Percentiles rank a stretch among this genome's conserved stretches.
Evolutionary conservation across 352 stramenopile genomes (phyloP).

Genomic region (Phytophthora syringae): DNA sequence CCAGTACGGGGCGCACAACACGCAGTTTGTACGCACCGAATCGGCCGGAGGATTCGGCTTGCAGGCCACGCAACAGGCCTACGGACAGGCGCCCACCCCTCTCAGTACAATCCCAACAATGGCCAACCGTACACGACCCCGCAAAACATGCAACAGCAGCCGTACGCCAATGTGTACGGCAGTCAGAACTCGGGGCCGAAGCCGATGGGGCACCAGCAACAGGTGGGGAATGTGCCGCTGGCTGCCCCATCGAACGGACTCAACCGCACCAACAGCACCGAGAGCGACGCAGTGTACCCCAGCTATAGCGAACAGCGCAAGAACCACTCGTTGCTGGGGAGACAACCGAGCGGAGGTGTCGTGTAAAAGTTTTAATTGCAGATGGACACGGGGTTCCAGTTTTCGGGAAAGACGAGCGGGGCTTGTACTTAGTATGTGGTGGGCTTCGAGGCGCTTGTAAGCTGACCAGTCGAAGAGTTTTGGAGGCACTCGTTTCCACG

Average conservation of each 20-base stretch:
- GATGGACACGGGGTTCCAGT: no score
- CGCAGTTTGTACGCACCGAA: slow-evolving; percentile 55
- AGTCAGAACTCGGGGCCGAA: slow-evolving; percentile 33
- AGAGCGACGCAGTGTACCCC: slow-evolving; percentile 64
- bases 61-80: slow-evolving; percentile 31
- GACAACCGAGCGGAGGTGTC: slow-evolving; percentile 69
- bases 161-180: slow-evolving; percentile 27
- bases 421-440: no score
- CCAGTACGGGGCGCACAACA: slow-evolving; percentile 21
- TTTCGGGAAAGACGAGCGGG: no score
- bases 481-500: no score
- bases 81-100: slow-evolving; percentile 42
- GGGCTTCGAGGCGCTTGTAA: no score
- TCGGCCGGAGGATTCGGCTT: slow-evolving; percentile 41
- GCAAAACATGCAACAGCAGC: slow-evolving; percentile 41
- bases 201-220: slow-evolving; percentile 38
- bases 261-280: slow-evolving; percentile 40
- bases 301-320: slow-evolving; percentile 68
- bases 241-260: slow-evolving; percentile 25
- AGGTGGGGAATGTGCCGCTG: slow-evolving; percentile 41
- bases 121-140: slow-evolving; percentile 35
- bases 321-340: slow-evolving; percentile 72
- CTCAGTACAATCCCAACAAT: slow-evolving; percentile 37
- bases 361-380: slow-evolving; percentile 58
- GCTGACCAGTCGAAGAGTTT: no score